A percentile compares a stretch with the other conserved stretches of the same genome.
phyloP scores from a whole-genome alignment of 2,329 filamentous ascomycete species.

The Calonectria fujianensis region DNA sequence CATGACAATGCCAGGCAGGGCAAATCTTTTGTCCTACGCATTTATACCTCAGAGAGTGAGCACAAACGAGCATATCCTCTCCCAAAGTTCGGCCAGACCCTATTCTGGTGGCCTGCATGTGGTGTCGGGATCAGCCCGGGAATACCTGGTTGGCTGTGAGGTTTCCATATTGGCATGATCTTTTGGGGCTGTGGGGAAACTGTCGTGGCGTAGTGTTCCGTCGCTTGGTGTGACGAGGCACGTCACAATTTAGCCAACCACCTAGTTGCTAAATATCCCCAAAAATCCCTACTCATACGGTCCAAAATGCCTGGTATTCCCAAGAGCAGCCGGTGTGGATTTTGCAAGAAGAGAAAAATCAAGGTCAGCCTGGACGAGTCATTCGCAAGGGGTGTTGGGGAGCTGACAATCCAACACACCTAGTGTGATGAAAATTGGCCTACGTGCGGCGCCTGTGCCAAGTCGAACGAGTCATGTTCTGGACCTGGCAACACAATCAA shows the following conservation, averaged over 20 bases:
- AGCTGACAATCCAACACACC: background rate
- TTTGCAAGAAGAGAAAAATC: constrained; percentile 16
- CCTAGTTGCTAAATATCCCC: background rate
- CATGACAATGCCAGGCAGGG: too few relatives aligned
- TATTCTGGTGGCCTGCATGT: too few relatives aligned
- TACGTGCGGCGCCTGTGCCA: constrained; percentile 19
- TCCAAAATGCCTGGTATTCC: constrained; percentile 10
- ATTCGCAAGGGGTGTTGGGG: background rate
- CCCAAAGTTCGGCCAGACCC: too few relatives aligned
- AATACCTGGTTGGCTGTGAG: too few relatives aligned
- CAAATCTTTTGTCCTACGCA: too few relatives aligned
- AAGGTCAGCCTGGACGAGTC: background rate
- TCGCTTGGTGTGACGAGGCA: background rate
- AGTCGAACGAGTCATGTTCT: constrained; percentile 6
- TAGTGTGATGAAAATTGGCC: constrained; percentile 27
- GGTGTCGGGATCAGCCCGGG: too few relatives aligned
- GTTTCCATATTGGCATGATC: too few relatives aligned
- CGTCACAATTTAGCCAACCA: background rate
- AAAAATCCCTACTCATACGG: background rate
- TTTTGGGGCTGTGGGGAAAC: background rate
- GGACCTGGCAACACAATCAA: constrained; percentile 4
- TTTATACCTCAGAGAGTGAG: too few relatives aligned
- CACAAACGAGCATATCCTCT: too few relatives aligned
- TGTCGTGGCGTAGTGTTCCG: background rate
- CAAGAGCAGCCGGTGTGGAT: constrained; percentile 1